A percentile compares a stretch with the other conserved stretches of the same genome.
Evolutionary conservation across 208 protist genomes (phyloP).

Genomic region (Acanthamoeba triangularis): DNA sequence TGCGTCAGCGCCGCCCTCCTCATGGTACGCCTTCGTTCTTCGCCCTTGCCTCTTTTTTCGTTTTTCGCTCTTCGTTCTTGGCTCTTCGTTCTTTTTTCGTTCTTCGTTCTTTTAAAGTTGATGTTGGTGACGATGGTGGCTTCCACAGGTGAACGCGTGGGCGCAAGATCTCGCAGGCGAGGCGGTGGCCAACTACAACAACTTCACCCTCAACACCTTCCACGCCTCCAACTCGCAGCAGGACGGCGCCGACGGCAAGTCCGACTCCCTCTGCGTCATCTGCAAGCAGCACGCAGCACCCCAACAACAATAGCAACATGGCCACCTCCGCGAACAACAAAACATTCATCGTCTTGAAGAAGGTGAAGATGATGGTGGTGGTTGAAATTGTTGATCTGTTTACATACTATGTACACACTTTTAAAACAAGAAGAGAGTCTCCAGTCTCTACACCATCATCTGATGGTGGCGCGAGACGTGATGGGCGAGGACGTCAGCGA

Average conservation of each 20-base stretch:
- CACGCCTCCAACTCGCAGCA: constrained; percentile 33
- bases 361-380: too few relatives aligned
- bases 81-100: neutral
- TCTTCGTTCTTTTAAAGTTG: neutral
- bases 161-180: constrained; percentile 31
- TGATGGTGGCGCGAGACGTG: neutral
- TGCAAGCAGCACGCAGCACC: neutral
- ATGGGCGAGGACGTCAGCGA: neutral
- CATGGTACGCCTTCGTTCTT: neutral
- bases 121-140: neutral
- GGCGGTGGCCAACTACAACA: constrained; percentile 62
- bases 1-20: constrained; percentile 36
- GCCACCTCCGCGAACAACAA: too few relatives aligned
- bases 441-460: neutral
- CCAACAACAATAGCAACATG: neutral
- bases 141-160: constrained; percentile 55
- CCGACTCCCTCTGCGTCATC: constrained; percentile 8
- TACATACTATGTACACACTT: too few relatives aligned
- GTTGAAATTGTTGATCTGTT: too few relatives aligned
- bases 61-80: neutral
- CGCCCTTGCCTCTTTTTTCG: neutral
- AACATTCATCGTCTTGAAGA: too few relatives aligned
- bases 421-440: neutral
- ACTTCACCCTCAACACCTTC: constrained; percentile 68
- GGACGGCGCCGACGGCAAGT: constrained; percentile 50